Evolutionary conservation across 1,284 basidiomycete species (phyloP), one percentile per base, ranked within the genome.

Genomic region (Leccinum fuscescens): DNA sequence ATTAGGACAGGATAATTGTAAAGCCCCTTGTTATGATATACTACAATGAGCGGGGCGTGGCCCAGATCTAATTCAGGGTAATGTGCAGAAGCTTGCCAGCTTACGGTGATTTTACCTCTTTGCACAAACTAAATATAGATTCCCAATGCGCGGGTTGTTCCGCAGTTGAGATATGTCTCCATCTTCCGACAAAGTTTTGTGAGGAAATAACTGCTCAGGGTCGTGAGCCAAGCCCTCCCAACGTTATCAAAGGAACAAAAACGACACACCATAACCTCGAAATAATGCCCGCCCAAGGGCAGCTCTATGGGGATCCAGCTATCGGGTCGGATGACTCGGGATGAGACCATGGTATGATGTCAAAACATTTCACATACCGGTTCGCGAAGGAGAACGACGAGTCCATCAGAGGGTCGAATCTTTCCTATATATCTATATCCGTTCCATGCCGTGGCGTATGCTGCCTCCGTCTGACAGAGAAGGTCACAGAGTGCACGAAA

Each of bases 141-240:
- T 84, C 83, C 77, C 79, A 84, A 50, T 74, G 73, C 2, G 78
- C 72, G 7, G 72, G 74, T 8, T 72, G 71, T 51, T 67, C 70
- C 3, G 72, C 75, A 48, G 39, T 69, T 2, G 73, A 68, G 8
- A 73, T 64, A 9, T 72, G 70, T 60, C 76, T 76, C 69, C 80
- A 75, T 66, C 80, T 74, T 42, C 83, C 83, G 52, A 82, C 80
- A 55, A 85, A 76, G 61, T 84, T 82, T 55, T 78, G 75, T 1
- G 78, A 79, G 11, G 79, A 78, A 9, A 77, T 73, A n/a, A 82
- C 82, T 83, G 56, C 3, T 14, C 37, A 17, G 8, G 54, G 24
- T 11, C 24, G 44, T 71, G 35, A 70, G 63, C 48, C 24, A 27
- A n/a, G 7, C 14, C 6, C 12, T 6, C 6, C 35, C 55, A 33